A percentile compares a stretch with the other conserved stretches of the same genome.
Evolutionary conservation across 2,329 filamentous ascomycete genomes (phyloP).

Genomic region (Didymella glomerata): DNA sequence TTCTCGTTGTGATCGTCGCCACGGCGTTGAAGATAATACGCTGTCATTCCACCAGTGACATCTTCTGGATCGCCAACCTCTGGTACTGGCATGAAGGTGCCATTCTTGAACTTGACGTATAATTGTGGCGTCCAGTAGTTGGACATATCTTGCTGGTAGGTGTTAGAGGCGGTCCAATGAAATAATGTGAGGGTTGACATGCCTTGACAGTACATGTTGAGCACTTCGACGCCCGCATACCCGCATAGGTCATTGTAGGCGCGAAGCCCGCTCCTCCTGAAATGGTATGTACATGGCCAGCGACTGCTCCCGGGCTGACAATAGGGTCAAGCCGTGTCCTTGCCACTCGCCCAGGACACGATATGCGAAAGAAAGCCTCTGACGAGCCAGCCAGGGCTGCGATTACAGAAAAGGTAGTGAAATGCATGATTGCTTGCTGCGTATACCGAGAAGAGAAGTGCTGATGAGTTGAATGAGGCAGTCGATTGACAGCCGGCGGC

Average conservation of each 20-base stretch:
- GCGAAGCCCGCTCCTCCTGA: conserved; percentile 75
- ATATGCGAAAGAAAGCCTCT: conserved; percentile 42
- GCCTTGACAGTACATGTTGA: conserved; percentile 72
- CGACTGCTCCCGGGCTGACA: conserved; percentile 66
- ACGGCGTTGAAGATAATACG: conserved; percentile 72
- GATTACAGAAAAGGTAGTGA: conserved; percentile 25
- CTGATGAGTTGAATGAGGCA: background rate
- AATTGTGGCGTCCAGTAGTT: conserved; percentile 81
- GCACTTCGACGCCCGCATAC: conserved; percentile 68
- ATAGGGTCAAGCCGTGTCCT: conserved; percentile 72
- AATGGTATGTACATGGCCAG: conserved; percentile 73
- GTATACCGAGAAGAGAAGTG: background rate
- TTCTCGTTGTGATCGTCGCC: conserved; percentile 66
- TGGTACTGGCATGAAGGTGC: conserved; percentile 67
- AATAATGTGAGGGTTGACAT: background rate
- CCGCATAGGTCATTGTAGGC: conserved; percentile 67
- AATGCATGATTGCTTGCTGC: conserved; percentile 24
- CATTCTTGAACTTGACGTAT: conserved; percentile 65
- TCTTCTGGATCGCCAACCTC: conserved; percentile 59
- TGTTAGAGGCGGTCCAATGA: background rate
- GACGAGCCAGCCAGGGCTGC: conserved; percentile 26
- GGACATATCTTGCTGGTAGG: conserved; percentile 51
- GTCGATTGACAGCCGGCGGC: background rate
- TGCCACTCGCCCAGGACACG: conserved; percentile 39
- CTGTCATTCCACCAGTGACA: conserved; percentile 68